Percentiles rank a stretch among this genome's conserved stretches.
These are phyloP conservation scores for Pythium periplocum DNA, from an alignment of 352 stramenopile genomes.

Conservation along the genomic window DNA sequence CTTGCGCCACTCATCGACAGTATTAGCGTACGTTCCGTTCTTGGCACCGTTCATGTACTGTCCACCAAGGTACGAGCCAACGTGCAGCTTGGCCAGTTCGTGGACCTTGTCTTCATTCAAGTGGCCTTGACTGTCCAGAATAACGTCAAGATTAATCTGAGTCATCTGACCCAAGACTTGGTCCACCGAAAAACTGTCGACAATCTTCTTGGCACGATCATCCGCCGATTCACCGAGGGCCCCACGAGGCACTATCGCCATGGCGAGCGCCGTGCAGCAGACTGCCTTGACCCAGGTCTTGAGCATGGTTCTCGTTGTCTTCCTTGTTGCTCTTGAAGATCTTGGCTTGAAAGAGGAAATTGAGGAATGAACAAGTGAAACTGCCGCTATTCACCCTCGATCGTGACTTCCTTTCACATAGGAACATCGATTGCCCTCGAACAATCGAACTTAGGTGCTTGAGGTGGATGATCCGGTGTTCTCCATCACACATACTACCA, in stretches of 20 bases:
- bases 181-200: constrained; percentile 33
- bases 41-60: constrained; percentile 19
- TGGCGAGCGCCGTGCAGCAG: constrained; percentile 21
- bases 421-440: too few relatives aligned
- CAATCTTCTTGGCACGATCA: too few relatives aligned
- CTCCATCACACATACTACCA: too few relatives aligned
- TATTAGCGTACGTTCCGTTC: constrained; percentile 30
- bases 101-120: constrained; percentile 40
- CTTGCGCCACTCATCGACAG: constrained; percentile 38
- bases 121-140: constrained; percentile 36
- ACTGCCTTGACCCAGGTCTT: constrained; percentile 15
- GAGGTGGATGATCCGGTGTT: too few relatives aligned
- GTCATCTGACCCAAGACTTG: constrained; percentile 78
- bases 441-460: too few relatives aligned
- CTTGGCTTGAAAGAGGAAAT: too few relatives aligned
- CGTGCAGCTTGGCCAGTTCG: constrained; percentile 45
- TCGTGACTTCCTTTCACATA: too few relatives aligned
- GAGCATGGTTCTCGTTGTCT: too few relatives aligned
- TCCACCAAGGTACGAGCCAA: constrained; percentile 67
- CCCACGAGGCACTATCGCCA: constrained; percentile 17
- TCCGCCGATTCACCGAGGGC: neutral
- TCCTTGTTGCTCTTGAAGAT: neutral
- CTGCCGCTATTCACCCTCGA: too few relatives aligned
- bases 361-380: too few relatives aligned
- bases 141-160: constrained; percentile 70